Evolutionary conservation across 768 basidiomycete genomes (phyloP), one percentile per base, ranked within the genome.

Genomic region (Termitomyces bulborhizus): DNA sequence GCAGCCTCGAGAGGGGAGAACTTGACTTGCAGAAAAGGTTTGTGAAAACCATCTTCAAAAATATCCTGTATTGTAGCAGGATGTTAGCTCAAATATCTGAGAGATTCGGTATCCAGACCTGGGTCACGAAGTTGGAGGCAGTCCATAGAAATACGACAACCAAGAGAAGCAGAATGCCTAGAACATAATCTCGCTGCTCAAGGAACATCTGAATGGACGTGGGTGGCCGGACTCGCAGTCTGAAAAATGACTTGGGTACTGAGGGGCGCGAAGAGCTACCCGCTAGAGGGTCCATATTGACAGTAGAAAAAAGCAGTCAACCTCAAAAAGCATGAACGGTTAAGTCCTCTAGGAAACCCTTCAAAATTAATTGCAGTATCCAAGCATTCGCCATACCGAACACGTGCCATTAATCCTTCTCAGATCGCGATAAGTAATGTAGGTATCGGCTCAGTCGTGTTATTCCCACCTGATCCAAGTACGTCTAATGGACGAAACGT

Each of bases 61-160:
- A 82, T 64, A 55, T 77, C 73, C 83, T 82, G 56, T 16, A 53
- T 40, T 26, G 37, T 31, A 11, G 16, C 12, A 31, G 45, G 43
- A 16, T 48, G n/a, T 18, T 16, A 45, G 32, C 6, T 12, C 8
- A 46, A 1, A 47, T 43, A 21, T 46, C 16, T 39, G 5, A 24
- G 12, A 26, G 6, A 47, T 43, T 48, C 26, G 36, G 26, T 26
- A 39, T 27, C 29, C 69, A 43, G 56, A 86, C 90, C 79, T 93
- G 89, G 11, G 88, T 94, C 40, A 96, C 75, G 64, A 94, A 96
- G 68, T 87, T 95, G 46, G 88, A 89, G 11, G 78, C 71, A 15
- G 94, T 96, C 95, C 95, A 98, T 12, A 97, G 78, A 36, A 90
- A 57, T 37, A 93, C 91, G 49, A 95, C 92, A 18, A 83, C 55